Percentiles rank a stretch among this genome's conserved stretches.
Evolutionary conservation across 2,329 filamentous ascomycete genomes (phyloP).

Genomic region (Pseudomassariella vexata): DNA sequence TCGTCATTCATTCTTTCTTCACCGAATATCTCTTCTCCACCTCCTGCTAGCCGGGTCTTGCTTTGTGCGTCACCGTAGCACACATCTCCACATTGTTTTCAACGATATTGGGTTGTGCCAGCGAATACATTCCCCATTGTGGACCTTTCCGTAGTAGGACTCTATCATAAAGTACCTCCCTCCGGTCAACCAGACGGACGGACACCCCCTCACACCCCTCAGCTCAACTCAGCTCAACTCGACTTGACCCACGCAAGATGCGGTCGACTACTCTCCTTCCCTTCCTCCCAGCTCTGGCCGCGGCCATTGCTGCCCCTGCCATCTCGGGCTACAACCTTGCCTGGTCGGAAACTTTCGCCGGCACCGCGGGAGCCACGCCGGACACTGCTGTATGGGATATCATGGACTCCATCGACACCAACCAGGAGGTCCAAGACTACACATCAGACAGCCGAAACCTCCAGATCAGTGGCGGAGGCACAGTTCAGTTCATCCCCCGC

Average conservation of each 20-base stretch:
- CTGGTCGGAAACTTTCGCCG: constrained; percentile 41
- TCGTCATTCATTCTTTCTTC: constrained; percentile 1
- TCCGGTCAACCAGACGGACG: too few relatives aligned
- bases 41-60: constrained; percentile 6
- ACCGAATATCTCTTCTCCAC: constrained; percentile 1
- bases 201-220: constrained; percentile 10
- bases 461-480: constrained; percentile 44
- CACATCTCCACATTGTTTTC: background rate
- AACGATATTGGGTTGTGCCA: background rate
- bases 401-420: constrained; percentile 36
- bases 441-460: constrained; percentile 36
- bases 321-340: constrained; percentile 32
- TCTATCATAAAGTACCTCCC: too few relatives aligned
- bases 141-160: background rate
- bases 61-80: too few relatives aligned
- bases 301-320: constrained; percentile 20
- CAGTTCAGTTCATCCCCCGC: constrained; percentile 45
- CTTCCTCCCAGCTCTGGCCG: constrained; percentile 19
- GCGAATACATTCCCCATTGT: background rate
- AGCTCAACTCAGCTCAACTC: background rate
- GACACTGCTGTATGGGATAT: constrained; percentile 39
- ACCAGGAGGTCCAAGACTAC: constrained; percentile 45
- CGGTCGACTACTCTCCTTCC: constrained; percentile 16
- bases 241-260: constrained; percentile 16
- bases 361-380: constrained; percentile 29